Evolutionary conservation across 257 asterid genomes (phyloP), one percentile per base, ranked within the genome.

Genomic region (Verbascum thapsus): DNA sequence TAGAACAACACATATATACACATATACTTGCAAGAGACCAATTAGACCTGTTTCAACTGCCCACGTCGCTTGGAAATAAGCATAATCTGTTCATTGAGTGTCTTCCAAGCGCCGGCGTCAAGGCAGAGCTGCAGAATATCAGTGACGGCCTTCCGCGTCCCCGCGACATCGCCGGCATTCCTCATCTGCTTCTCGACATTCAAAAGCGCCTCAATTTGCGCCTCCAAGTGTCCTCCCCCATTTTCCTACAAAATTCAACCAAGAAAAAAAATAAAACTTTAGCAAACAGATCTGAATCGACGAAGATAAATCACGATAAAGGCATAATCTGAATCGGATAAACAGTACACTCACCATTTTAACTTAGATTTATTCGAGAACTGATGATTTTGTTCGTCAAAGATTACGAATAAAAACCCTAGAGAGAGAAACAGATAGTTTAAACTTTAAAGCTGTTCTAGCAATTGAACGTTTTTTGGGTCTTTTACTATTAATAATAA

Each of bases 121-220:
- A 90, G 78, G 79, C 99, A 90, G 54, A 94, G 97, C 72, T 78
- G 83, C 63, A 94, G 69, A 74, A 94, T 90, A 51, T 94, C 97
- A 0, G 83, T 89, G 54, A 71, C 99, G 9, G 99, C 94, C 79
- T 85, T 86, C 5, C 90, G 77, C 18, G 92, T 94, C 26, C 82
- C 97, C 15, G 82, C 90, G 18, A 94, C 97, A 49, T 94, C 96
- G 13, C 97, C 96, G 26, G 71, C 75, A 64, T 87, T 97, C 61
- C 99, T 75, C 95, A 81, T 86, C 82, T 90, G 96, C 81, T 94
- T 94, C 94, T 94, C 99, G 60, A 85, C 95, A 56, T 87, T 94
- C 70, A 89, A 79, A 61, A 89, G 53, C 71, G 79, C 64, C 69
- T 85, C 99, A 9, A 92, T 87, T 71, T 83, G 76, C 34, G 82